Base-by-base conservation (phyloP, 495 filamentous ascomycete species). In the Neurospora sp. region DNA sequence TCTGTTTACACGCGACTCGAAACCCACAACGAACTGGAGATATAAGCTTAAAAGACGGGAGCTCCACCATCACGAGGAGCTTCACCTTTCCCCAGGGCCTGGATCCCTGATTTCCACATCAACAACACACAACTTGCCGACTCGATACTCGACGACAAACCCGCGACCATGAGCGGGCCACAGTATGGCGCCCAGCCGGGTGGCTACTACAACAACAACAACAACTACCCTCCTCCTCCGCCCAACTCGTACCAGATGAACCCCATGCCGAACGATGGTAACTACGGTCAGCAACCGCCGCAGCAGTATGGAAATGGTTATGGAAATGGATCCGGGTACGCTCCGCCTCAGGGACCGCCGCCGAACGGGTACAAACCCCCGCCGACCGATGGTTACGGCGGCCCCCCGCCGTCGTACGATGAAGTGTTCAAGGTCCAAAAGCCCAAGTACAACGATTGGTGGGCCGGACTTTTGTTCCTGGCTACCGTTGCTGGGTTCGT, bases 391-490 rank as follows among this genome's bases (percentile, higher is more conserved):
- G 53, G 53, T 61, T 61, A 61, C 53, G 22, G 22, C 14, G 48
- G 72, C 10, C 74, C 74, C 70, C 86, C 92, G 76, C 84, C 84
- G 14, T 86, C 83, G 17, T 98, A 94, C 75, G 89, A 95, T 17
- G 86, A 97, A 77, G 87, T 88, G 1, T 97, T 97, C 82, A 89
- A 88, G 79, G 77, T 97, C 44, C 87, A 93, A 71, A 89, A 89
- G 72, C 94, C 94, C 14, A 96, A 96, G 77, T 97, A 86, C 79
- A 92, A 97, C 76, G 94, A 97, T 76, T 70, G 93, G 7, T 97
- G 94, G 94, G 94, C 94, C 5, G 93, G 90, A 20, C 82, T 96
- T 68, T 81, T 97, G 89, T 89, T 97, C 76, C 84, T 97, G 70
- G 79, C 87, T 9, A 89, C 91, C 4, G 92, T 91, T 77, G 82